Evolutionary conservation across 2,329 filamentous ascomycete genomes (phyloP).

Genomic region (Colletotrichum sp.): DNA sequence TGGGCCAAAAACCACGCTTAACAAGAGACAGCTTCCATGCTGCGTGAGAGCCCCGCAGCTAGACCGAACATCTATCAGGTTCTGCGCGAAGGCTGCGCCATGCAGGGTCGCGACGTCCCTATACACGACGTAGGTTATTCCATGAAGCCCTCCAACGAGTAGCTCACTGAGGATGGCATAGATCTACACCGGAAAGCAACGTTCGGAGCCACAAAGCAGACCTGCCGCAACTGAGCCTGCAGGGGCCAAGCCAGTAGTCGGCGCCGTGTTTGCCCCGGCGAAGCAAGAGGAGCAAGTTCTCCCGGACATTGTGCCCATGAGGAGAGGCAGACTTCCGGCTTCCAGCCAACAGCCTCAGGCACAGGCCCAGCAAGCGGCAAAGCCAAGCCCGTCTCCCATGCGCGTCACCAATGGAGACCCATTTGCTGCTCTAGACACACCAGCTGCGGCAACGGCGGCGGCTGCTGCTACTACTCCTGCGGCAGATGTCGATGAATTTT

Average conservation of each 20-base stretch:
- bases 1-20: slow-evolving; percentile 20
- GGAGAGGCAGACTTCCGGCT: slow-evolving; percentile 75
- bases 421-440: slow-evolving; percentile 86
- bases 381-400: slow-evolving; percentile 71
- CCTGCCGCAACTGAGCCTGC: slow-evolving; percentile 59
- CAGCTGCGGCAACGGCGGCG: slow-evolving; percentile 50
- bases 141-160: slow-evolving; percentile 20
- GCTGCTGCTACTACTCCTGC: slow-evolving; percentile 32
- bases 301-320: slow-evolving; percentile 93
- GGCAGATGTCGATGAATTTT: slow-evolving; percentile 76
- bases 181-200: slow-evolving; percentile 73
- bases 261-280: slow-evolving; percentile 82
- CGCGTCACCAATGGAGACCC: slow-evolving; percentile 78
- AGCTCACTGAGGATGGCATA: slow-evolving; percentile 36
- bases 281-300: slow-evolving; percentile 73
- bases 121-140: slow-evolving; percentile 78
- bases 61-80: slow-evolving; percentile 96
- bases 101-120: slow-evolving; percentile 86
- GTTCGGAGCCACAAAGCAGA: slow-evolving; percentile 63
- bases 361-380: slow-evolving; percentile 54
- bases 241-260: slow-evolving; percentile 67
- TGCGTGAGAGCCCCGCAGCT: slow-evolving; percentile 78
- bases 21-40: slow-evolving; percentile 74
- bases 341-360: slow-evolving; percentile 36
- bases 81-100: slow-evolving; percentile 81